These are phyloP conservation scores for Flaveria brownii DNA, from an alignment of 129 eudicot species.

Conservation along the genomic window DNA sequence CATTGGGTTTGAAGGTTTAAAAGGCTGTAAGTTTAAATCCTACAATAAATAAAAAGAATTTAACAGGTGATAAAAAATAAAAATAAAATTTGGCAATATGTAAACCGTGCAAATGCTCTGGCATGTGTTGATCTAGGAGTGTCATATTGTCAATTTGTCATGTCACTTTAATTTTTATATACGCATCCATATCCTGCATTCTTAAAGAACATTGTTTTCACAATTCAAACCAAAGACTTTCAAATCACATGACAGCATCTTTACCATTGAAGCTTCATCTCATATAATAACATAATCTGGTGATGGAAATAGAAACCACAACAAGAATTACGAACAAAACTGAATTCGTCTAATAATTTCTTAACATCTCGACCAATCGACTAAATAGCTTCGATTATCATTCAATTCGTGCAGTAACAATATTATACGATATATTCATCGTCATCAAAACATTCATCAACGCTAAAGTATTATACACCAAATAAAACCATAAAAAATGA, in stretches of 20 bases:
- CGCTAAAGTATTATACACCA: slow-evolving; percentile 1
- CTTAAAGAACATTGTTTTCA: too few relatives aligned
- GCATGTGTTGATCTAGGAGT: too few relatives aligned
- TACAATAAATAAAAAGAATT: too few relatives aligned
- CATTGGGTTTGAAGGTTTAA: background rate
- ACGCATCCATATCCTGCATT: too few relatives aligned
- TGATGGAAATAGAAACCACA: background rate
- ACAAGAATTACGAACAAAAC: background rate
- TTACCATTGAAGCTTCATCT: background rate
- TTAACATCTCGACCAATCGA: background rate
- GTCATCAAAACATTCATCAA: background rate
- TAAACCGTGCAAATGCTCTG: too few relatives aligned
- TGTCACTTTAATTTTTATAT: too few relatives aligned
- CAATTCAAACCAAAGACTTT: too few relatives aligned
- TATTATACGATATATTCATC: background rate
- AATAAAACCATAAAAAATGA: background rate
- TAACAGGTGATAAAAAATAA: too few relatives aligned
- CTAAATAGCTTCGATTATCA: background rate
- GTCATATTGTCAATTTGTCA: too few relatives aligned
- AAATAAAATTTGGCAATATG: too few relatives aligned
- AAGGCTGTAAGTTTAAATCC: too few relatives aligned
- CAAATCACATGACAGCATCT: too few relatives aligned
- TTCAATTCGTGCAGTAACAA: background rate
- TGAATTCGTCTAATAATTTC: background rate
- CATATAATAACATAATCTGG: background rate